Percentiles rank a stretch among this genome's conserved stretches.
phyloP scores from a whole-genome alignment of 768 basidiomycete genomes.

The Tulasnella sp. region DNA sequence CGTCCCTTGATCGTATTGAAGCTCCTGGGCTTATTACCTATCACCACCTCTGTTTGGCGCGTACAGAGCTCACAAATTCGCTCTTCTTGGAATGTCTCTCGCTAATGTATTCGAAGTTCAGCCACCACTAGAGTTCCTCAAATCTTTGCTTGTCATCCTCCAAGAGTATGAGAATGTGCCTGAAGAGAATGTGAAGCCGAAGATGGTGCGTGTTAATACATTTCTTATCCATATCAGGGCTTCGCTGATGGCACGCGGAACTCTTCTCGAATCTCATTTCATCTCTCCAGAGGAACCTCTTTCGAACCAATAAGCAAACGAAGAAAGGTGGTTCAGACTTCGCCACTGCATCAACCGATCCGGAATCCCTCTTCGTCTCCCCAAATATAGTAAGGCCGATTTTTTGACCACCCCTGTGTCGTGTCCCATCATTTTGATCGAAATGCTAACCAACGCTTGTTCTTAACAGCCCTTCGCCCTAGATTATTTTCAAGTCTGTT shows the following conservation, averaged over 20 bases:
- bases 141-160: slow-evolving; percentile 55
- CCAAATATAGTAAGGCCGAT: slow-evolving; percentile 53
- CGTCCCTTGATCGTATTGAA: neutral
- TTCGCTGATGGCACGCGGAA: neutral
- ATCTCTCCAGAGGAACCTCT: slow-evolving; percentile 34
- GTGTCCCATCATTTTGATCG: neutral
- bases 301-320: slow-evolving; percentile 39
- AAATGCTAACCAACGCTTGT: neutral
- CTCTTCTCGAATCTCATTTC: neutral
- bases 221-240: neutral
- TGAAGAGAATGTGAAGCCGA: slow-evolving; percentile 58
- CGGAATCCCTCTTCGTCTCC: slow-evolving; percentile 47
- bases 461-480: slow-evolving; percentile 64
- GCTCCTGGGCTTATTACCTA: neutral
- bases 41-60: neutral
- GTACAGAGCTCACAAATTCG: slow-evolving; percentile 63
- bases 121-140: slow-evolving; percentile 66
- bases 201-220: slow-evolving; percentile 39
- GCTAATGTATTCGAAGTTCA: slow-evolving; percentile 69
- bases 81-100: slow-evolving; percentile 76
- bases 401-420: neutral
- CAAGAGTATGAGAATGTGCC: slow-evolving; percentile 68
- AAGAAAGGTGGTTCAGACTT: slow-evolving; percentile 49
- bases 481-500: slow-evolving; percentile 80
- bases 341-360: slow-evolving; percentile 45